Base-by-base conservation (phyloP, 1,284 basidiomycete species). In the Leccinum pseudoinsigne region DNA sequence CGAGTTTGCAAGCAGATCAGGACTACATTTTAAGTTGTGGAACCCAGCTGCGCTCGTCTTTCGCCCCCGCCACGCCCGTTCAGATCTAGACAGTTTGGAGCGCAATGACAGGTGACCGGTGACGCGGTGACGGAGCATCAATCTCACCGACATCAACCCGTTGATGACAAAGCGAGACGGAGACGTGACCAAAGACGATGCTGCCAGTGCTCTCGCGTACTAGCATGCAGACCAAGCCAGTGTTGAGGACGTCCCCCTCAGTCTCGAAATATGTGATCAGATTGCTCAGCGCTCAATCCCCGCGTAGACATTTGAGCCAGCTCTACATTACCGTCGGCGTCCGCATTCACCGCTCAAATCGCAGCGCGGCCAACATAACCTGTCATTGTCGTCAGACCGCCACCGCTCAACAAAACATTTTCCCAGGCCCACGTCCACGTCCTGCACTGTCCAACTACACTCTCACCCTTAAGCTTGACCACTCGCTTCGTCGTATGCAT, bases 1-100 rank as follows among this genome's bases (percentile, higher is more conserved):
- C 93, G 95, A 71, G 88, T 88, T 61, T 98, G 95, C 85, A 95
- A 95, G 75, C 82, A 83, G 68, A 77, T 93, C 61, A 62, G 68
- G 2, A 69, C 72, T 7, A 73, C 74, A 0, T 55, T 76, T 11
- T 60, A 69, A 38, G 64, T 64, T 1, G 67, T 53, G 0, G 53
- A 47, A 34, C 73, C 78, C 74, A 77, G 5, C 80, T 75, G 26
- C 79, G 85, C 18, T 76, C 85, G 16, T 82, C 80, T 2, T 85
- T 83, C 12, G 84, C 85, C 12, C 84, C 85, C 1, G 82, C 84
- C 0, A 81, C 75, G 14, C 81, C 81, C 71, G 34, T 68, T 58
- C 60, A 70, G 59, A 67, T 66, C 58, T 69, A n/a, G 72, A 72
- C 34, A 64, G 72, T 36, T 68, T 72, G 18, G 73, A 74, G 16